A percentile compares a stretch with the other conserved stretches of the same genome.
phyloP scores from a whole-genome alignment of 345 rosid genomes.

The Corchorus olitorius region DNA sequence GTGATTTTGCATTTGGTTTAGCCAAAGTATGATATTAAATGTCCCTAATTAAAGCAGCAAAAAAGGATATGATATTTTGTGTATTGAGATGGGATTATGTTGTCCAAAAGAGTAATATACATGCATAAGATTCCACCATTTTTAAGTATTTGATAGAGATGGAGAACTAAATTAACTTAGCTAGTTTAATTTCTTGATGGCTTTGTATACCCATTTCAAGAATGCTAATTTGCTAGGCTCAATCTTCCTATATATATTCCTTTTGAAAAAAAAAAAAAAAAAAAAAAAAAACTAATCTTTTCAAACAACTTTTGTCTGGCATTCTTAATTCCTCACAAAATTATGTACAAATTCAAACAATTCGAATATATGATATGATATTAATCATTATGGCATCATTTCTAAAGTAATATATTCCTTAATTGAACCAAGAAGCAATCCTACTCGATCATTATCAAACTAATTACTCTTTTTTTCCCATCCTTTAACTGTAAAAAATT shows the following conservation, averaged over 20 bases:
- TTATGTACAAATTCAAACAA: not conserved
- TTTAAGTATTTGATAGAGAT: conserved; percentile 3
- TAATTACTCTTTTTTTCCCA: not conserved
- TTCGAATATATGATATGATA: not conserved
- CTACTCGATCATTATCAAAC: not conserved
- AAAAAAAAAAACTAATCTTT: too few species aligned
- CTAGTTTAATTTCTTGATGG: not conserved
- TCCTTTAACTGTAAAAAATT: not conserved
- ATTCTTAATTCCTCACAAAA: not conserved
- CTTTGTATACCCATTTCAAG: too few species aligned
- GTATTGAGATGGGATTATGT: not conserved
- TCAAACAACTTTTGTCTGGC: not conserved
- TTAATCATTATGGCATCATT: not conserved
- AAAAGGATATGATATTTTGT: not conserved
- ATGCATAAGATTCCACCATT: conserved; percentile 5
- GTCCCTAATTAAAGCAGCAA: conserved; percentile 1
- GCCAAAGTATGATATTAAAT: not conserved
- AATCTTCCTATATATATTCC: not conserved
- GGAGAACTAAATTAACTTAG: too few species aligned
- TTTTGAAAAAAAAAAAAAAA: not conserved
- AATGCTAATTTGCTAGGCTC: too few species aligned
- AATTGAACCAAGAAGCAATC: not conserved
- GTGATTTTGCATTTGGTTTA: too few species aligned
- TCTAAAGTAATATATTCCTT: not conserved
- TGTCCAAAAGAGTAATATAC: not conserved